Conservation (phyloP, 441 rosid genomes). For the Gossypium gossypioides region DNA sequence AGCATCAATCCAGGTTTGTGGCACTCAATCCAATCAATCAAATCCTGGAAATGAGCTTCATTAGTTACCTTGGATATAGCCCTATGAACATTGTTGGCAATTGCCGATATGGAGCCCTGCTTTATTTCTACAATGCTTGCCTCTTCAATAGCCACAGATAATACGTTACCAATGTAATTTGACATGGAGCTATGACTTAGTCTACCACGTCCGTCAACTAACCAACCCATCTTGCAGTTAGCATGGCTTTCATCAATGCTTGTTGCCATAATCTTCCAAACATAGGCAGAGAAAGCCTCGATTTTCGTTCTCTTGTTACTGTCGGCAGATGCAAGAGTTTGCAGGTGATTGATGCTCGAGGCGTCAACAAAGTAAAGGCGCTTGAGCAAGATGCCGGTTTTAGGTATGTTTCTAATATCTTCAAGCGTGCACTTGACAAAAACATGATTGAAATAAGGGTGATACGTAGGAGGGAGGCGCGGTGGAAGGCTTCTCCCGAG, state of each 20-base stretch:
- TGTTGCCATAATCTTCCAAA: constrained; percentile 66
- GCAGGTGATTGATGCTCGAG: constrained; percentile 42
- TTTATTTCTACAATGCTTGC: constrained; percentile 37
- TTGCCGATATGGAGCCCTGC: constrained; percentile 40
- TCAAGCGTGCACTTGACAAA: constrained; percentile 54
- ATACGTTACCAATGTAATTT: constrained; percentile 60
- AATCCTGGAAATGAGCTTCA: constrained; percentile 55
- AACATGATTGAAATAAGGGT: constrained; percentile 39
- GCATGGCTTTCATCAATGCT: constrained; percentile 30
- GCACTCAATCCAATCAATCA: constrained; percentile 79
- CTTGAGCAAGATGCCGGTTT: constrained; percentile 34
- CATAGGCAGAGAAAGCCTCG: constrained; percentile 76
- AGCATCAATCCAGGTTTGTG: constrained; percentile 84
- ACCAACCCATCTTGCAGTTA: constrained; percentile 81
- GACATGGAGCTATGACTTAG: constrained; percentile 31
- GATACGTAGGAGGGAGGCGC: constrained; percentile 48
- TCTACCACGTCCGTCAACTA: constrained; percentile 64
- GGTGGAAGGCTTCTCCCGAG: constrained; percentile 50
- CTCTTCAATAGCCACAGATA: constrained; percentile 62
- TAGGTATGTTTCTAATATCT: constrained; percentile 52
- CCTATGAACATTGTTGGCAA: constrained; percentile 47
- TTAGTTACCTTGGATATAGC: constrained; percentile 47
- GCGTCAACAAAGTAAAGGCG: constrained; percentile 63
- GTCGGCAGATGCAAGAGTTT: constrained; percentile 34
- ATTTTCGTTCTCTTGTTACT: constrained; percentile 57